A percentile compares a stretch with the other conserved stretches of the same genome.
These are phyloP conservation scores for Trypanosoma congolense DNA, from an alignment of 208 protist species.

Conservation along the genomic window DNA sequence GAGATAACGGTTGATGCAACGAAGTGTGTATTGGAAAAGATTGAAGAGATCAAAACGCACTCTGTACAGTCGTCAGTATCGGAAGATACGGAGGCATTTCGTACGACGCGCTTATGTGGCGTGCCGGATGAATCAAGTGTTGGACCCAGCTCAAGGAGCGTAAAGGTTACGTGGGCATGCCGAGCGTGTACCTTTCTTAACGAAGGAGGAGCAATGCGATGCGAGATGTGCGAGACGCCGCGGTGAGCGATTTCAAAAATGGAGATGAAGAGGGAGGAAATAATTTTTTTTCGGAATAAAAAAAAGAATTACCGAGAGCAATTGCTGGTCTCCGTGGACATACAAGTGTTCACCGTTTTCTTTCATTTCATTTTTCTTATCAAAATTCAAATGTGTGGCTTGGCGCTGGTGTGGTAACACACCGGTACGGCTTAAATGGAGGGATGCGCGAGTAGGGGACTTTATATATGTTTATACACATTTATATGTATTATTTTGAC, in stretches of 20 bases:
- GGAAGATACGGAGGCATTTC: constrained; percentile 34
- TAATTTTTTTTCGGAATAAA: too few relatives aligned
- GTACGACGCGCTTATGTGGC: constrained; percentile 36
- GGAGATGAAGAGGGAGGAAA: too few relatives aligned
- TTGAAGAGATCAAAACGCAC: constrained; percentile 4
- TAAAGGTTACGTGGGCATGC: constrained; percentile 38
- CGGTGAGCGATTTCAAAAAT: too few relatives aligned
- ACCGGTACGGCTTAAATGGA: not conserved
- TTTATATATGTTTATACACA: constrained; percentile 23
- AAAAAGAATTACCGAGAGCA: too few relatives aligned
- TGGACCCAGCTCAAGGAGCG: not conserved
- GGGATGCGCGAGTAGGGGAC: not conserved
- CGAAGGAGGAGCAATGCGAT: constrained; percentile 41
- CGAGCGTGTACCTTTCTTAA: constrained; percentile 79
- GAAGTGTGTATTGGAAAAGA: constrained; percentile 30
- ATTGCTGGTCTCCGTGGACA: too few relatives aligned
- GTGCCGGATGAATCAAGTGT: constrained; percentile 4
- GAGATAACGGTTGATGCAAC: constrained; percentile 53
- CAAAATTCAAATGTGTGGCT: not conserved
- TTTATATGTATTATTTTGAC: constrained; percentile 13
- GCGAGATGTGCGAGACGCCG: constrained; percentile 82
- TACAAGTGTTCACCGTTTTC: too few relatives aligned
- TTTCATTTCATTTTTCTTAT: too few relatives aligned
- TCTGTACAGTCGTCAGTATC: constrained; percentile 16
- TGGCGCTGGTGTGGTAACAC: not conserved